A percentile compares a stretch with the other conserved stretches of the same genome.
Conservation (phyloP, 1,139 yeast species). For the Saccharomycopsis hybrid region DNA sequence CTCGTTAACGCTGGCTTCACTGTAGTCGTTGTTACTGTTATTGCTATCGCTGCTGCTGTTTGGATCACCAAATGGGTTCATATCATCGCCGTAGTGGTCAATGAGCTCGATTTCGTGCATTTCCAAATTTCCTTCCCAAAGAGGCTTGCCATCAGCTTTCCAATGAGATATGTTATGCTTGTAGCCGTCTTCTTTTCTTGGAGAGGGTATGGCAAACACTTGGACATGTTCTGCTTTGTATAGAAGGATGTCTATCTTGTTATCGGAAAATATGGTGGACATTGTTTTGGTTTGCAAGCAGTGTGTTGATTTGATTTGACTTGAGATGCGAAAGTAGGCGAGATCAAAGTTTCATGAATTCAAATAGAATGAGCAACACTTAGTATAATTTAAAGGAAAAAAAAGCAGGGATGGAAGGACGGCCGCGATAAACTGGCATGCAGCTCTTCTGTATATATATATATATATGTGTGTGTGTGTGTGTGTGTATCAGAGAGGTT, state of each 20-base stretch:
- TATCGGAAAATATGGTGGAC: no score
- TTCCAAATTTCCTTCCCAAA: slow-evolving; percentile 19
- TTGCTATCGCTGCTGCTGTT: background rate
- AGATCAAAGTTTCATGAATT: no score
- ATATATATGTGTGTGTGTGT: no score
- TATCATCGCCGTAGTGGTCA: slow-evolving; percentile 8
- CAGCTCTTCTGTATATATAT: no score
- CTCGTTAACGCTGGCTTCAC: background rate
- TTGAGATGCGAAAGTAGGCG: no score
- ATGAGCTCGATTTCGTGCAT: slow-evolving; percentile 17
- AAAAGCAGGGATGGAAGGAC: no score
- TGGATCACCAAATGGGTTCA: slow-evolving; percentile 4
- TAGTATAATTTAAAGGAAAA: no score
- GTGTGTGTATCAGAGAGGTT: no score
- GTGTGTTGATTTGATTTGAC: no score
- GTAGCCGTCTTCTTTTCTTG: slow-evolving; percentile 9
- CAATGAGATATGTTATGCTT: slow-evolving; percentile 17
- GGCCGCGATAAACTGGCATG: no score
- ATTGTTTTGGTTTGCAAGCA: no score
- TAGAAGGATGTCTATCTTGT: slow-evolving; percentile 8
- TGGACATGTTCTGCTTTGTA: slow-evolving; percentile 18
- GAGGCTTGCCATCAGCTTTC: slow-evolving; percentile 12
- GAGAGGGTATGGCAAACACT: slow-evolving; percentile 18
- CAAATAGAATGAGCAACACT: no score
- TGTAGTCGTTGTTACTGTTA: background rate